phyloP scores from a whole-genome alignment of 2,329 filamentous ascomycete species.

The Verticillium nonalfalfae region DNA sequence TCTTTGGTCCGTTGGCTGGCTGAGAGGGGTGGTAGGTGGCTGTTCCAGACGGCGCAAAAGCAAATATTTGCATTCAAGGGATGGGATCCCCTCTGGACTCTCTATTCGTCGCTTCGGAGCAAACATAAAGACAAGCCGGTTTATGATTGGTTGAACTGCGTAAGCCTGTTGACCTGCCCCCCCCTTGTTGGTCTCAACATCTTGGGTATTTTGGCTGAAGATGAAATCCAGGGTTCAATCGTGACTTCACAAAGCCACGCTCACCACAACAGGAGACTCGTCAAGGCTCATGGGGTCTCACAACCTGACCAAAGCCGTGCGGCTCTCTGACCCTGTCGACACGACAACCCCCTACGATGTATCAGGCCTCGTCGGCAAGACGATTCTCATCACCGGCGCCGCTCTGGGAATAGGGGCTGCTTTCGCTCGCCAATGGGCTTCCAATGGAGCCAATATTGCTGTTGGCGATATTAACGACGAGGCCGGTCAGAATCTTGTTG shows the following conservation, averaged over 20 bases:
- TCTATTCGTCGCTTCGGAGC: neutral
- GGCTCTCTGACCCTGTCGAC: slow-evolving; percentile 38
- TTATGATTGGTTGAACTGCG: neutral
- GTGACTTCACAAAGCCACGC: neutral
- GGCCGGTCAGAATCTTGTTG: slow-evolving; percentile 47
- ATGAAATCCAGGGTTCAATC: too few relatives aligned
- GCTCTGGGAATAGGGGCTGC: slow-evolving; percentile 54
- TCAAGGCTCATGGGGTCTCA: slow-evolving; percentile 8
- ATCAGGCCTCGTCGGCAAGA: slow-evolving; percentile 43
- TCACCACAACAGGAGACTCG: neutral
- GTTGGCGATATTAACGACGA: slow-evolving; percentile 56
- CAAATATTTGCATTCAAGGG: neutral
- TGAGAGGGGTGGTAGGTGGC: neutral
- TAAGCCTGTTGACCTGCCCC: neutral
- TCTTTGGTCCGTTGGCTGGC: neutral
- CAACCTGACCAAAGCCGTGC: slow-evolving; percentile 6
- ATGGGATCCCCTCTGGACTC: neutral
- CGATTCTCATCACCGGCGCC: slow-evolving; percentile 58
- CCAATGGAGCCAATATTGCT: slow-evolving; percentile 51
- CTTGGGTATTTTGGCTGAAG: neutral
- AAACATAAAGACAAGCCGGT: neutral
- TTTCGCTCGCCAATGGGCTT: slow-evolving; percentile 48
- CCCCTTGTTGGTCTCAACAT: neutral
- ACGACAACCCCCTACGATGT: slow-evolving; percentile 34
- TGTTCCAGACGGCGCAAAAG: neutral